A percentile compares a stretch with the other conserved stretches of the same genome.
phyloP scores from a whole-genome alignment of 257 asterid species.

The Solanum pennellii region DNA sequence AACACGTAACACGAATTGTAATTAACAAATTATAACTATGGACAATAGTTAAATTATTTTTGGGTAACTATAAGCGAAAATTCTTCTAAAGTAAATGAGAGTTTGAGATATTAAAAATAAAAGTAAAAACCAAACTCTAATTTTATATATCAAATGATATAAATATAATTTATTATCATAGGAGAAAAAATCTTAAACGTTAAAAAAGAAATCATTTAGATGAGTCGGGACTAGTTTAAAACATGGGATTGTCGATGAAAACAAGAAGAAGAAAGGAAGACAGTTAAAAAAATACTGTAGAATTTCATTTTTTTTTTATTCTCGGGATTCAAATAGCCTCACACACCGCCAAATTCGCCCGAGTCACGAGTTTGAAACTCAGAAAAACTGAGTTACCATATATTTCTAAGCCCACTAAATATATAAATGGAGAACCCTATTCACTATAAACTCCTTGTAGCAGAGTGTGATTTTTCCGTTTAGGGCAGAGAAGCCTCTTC shows the following conservation, averaged over 20 bases:
- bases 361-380: not conserved
- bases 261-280: not conserved
- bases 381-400: not conserved
- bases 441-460: not conserved
- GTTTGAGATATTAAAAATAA: not conserved
- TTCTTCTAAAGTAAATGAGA: rapidly evolving
- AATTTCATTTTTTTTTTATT: not conserved
- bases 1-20: not conserved
- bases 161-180: not conserved
- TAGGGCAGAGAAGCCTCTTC: not conserved
- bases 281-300: not conserved
- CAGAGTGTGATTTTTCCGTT: not conserved
- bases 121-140: no score
- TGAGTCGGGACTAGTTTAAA: no score
- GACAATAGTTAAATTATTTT: rapidly evolving
- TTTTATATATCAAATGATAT: no score
- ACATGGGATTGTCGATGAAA: not conserved
- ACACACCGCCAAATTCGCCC: not conserved
- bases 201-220: no score
- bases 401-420: not conserved
- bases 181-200: no score
- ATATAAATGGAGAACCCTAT: not conserved
- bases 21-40: no score
- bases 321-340: not conserved
- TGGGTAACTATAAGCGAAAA: not conserved